These are phyloP conservation scores for Xerocomus minutiporus DNA, from an alignment of 1,284 basidiomycete genomes.

Conservation along the genomic window DNA sequence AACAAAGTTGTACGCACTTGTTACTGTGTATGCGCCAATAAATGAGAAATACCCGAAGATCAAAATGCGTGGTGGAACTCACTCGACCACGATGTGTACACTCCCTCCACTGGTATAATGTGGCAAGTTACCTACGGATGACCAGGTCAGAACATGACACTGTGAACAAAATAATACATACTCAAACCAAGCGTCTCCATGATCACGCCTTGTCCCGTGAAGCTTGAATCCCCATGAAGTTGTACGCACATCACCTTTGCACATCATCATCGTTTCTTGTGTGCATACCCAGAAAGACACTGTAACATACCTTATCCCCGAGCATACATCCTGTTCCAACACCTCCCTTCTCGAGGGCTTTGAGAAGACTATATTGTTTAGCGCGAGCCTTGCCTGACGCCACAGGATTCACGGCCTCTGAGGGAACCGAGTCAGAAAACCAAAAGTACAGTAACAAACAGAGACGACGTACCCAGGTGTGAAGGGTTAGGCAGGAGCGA, in stretches of 20 bases:
- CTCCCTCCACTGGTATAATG: constrained; percentile 88
- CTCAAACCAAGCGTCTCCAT: constrained; percentile 83
- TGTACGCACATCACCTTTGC: constrained; percentile 75
- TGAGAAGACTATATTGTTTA: constrained; percentile 83
- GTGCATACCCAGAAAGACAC: not conserved
- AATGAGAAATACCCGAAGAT: constrained; percentile 65
- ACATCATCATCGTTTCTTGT: not conserved
- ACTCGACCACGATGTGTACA: constrained; percentile 90
- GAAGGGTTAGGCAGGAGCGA: constrained; percentile 85
- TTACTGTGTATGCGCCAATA: constrained; percentile 38
- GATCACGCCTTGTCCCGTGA: constrained; percentile 86
- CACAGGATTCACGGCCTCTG: constrained; percentile 83
- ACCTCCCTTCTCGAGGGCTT: constrained; percentile 40
- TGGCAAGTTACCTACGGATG: constrained; percentile 64
- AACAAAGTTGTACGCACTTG: constrained; percentile 38
- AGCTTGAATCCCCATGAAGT: constrained; percentile 86
- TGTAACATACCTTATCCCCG: constrained; percentile 54
- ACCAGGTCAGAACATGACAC: not conserved
- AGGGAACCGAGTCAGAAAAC: not conserved
- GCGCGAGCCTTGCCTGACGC: constrained; percentile 87
- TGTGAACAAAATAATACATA: constrained; percentile 33
- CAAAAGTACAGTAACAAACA: not conserved
- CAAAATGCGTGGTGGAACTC: constrained; percentile 30
- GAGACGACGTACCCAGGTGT: constrained; percentile 58
- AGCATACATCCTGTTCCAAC: constrained; percentile 59